Evolutionary conservation across 306 rosid species (phyloP).

Genomic region (Fragaria vesca): DNA sequence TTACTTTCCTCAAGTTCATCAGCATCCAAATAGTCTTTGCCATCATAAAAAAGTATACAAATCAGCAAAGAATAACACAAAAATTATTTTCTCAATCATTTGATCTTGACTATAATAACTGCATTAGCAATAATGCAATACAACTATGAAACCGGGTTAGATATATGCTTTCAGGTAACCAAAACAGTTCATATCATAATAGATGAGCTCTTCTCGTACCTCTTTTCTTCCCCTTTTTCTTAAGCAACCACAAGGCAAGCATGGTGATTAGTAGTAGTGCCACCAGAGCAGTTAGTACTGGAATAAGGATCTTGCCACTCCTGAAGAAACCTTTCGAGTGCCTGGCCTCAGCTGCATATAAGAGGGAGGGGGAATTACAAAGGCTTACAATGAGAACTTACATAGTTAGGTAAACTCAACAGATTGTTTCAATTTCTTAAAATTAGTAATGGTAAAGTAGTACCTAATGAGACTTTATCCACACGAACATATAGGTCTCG

Average conservation of each 20-base stretch:
- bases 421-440: not conserved
- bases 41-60: not conserved
- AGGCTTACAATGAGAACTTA: too few species aligned
- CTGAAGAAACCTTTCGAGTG: not conserved
- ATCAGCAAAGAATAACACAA: not conserved
- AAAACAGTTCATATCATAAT: not conserved
- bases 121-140: too few species aligned
- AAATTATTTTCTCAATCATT: not conserved
- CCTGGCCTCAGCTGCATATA: slow-evolving; percentile 4
- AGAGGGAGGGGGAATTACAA: too few species aligned
- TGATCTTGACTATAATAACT: not conserved
- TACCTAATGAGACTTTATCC: slow-evolving; percentile 24
- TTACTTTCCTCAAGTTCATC: not conserved
- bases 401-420: too few species aligned
- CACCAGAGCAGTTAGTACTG: not conserved
- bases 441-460: not conserved
- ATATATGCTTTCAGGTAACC: too few species aligned
- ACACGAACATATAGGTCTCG: slow-evolving; percentile 46
- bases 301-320: not conserved
- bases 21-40: not conserved
- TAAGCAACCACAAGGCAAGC: slow-evolving; percentile 4
- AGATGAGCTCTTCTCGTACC: not conserved
- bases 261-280: not conserved
- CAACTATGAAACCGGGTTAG: too few species aligned
- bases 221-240: slow-evolving; percentile 4